Conservation (phyloP, 345 rosid genomes). For the Schrenkiella parvula region DNA sequence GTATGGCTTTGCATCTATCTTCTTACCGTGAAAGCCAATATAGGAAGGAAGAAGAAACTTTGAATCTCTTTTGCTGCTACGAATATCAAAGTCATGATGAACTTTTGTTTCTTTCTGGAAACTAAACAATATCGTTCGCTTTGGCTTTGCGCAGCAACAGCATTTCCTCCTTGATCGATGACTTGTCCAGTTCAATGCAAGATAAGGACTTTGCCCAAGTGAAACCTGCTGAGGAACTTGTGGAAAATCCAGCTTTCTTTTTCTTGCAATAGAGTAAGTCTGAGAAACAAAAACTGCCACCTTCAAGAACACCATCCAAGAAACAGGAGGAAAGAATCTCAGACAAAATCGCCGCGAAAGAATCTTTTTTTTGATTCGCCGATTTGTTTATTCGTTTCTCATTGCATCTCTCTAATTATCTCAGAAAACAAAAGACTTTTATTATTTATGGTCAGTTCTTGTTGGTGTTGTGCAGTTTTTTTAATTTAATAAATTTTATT, state of each 20-base stretch:
- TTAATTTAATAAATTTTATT: neutral
- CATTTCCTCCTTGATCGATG: conserved; percentile 82
- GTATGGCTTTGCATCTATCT: neutral
- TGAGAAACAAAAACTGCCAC: neutral
- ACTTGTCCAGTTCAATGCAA: conserved; percentile 67
- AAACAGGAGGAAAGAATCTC: neutral
- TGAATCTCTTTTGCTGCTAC: neutral
- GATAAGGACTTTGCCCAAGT: conserved; percentile 79
- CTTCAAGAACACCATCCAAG: neutral
- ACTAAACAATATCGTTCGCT: neutral
- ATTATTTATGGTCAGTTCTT: neutral
- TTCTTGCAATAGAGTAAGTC: conserved; percentile 41
- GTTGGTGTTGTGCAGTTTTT: neutral
- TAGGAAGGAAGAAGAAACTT: neutral
- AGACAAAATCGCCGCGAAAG: neutral
- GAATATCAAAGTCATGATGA: neutral
- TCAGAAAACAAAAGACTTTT: neutral
- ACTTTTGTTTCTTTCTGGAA: neutral
- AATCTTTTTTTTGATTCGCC: neutral
- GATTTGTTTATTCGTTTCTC: neutral
- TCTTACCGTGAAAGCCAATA: neutral
- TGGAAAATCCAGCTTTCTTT: conserved; percentile 69
- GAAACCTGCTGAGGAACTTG: conserved; percentile 70
- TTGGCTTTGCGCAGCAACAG: conserved; percentile 22
- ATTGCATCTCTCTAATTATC: neutral